These are phyloP conservation scores for Moniliophthora roreri DNA, from an alignment of 1,284 basidiomycete genomes.

Conservation along the genomic window DNA sequence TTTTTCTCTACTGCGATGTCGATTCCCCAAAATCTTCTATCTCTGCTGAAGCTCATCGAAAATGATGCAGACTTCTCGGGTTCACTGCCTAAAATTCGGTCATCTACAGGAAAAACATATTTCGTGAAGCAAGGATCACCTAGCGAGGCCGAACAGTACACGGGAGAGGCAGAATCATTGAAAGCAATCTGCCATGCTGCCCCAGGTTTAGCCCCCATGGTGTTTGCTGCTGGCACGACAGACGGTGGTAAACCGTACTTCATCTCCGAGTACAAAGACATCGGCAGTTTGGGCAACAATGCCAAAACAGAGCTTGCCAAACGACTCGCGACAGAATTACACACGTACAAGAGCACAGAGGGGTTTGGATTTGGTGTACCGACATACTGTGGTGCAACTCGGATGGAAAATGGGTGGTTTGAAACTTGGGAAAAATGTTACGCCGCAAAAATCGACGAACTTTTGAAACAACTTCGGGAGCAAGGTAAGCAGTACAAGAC, in stretches of 20 bases:
- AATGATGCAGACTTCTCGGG: conserved; percentile 46
- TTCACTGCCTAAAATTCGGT: conserved; percentile 47
- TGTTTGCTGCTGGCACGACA: conserved; percentile 52
- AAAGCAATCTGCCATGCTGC: conserved; percentile 62
- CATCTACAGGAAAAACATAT: conserved; percentile 58
- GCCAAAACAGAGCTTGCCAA: conserved; percentile 57
- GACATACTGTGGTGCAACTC: conserved; percentile 81
- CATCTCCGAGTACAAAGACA: conserved; percentile 73
- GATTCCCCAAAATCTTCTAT: conserved; percentile 34
- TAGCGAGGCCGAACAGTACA: conserved; percentile 61
- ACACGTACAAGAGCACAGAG: conserved; percentile 48
- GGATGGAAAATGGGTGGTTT: conserved; percentile 76
- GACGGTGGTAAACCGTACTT: conserved; percentile 59
- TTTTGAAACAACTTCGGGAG: conserved; percentile 55
- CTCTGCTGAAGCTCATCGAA: conserved; percentile 49
- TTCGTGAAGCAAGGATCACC: conserved; percentile 58
- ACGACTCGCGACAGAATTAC: conserved; percentile 66
- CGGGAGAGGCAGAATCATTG: conserved; percentile 74
- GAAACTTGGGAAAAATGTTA: conserved; percentile 74
- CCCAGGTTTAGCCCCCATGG: conserved; percentile 64
- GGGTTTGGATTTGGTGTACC: conserved; percentile 77
- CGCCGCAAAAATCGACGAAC: conserved; percentile 64
- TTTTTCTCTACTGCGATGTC: conserved; percentile 7
- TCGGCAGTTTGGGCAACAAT: conserved; percentile 44
- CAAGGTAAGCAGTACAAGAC: conserved; percentile 41